Evolutionary conservation across 2,329 filamentous ascomycete genomes (phyloP).

Genomic region (Rhynchosporium secalis): DNA sequence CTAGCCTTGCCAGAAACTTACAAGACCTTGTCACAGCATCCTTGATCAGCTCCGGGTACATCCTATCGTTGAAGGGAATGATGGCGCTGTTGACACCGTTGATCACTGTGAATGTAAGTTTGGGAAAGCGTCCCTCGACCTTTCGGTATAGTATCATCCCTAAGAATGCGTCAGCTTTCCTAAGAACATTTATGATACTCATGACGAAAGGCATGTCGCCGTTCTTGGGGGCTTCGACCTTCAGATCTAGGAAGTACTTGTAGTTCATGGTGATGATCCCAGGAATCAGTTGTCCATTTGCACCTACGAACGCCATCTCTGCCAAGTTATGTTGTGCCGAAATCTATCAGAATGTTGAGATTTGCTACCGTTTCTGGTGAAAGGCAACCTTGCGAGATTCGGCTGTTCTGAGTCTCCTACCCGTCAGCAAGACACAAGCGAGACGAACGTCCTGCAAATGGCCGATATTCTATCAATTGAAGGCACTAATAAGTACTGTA

Average conservation of each 20-base stretch:
- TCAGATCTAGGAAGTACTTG: slow-evolving; percentile 2
- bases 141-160: not conserved
- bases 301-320: too few relatives aligned
- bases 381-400: too few relatives aligned
- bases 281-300: not conserved
- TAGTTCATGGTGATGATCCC: not conserved
- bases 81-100: not conserved
- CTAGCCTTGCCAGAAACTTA: not conserved
- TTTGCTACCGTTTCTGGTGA: too few relatives aligned
- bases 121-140: not conserved
- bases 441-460: too few relatives aligned
- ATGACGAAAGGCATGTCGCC: slow-evolving; percentile 6
- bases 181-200: not conserved
- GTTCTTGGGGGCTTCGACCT: slow-evolving; percentile 3
- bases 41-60: not conserved
- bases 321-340: too few relatives aligned
- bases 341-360: too few relatives aligned
- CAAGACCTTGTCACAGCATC: not conserved
- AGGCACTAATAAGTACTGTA: too few relatives aligned
- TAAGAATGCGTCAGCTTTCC: not conserved
- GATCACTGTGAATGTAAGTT: not conserved
- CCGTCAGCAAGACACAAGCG: too few relatives aligned
- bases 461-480: too few relatives aligned
- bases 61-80: not conserved
- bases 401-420: too few relatives aligned